Evolutionary conservation across 2,329 filamentous ascomycete genomes (phyloP), one percentile per base, ranked within the genome.

Genomic region (Ceratocystiopsis sp.): DNA sequence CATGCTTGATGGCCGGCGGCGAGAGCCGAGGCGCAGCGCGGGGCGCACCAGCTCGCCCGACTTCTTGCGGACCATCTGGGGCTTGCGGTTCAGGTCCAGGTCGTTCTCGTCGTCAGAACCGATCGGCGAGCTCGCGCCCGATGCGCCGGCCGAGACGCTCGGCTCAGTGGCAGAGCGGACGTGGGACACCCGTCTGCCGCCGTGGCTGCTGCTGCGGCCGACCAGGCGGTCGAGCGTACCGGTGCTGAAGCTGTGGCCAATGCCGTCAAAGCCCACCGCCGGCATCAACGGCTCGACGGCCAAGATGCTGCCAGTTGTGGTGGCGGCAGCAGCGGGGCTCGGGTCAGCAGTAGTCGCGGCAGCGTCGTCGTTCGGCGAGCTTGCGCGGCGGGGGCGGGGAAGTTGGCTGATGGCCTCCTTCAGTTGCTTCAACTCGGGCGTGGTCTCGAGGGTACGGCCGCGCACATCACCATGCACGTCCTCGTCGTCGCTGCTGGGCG

Each of bases 31-130:
- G 41, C 91, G 78, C 42, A 98, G 72, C 17, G 91, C 91, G 13
- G 91, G 91, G 53, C 91, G 80, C 45, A 98, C 91, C 34, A 98
- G 71, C 63, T 98, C 91, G 33, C 91, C 91, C 35, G 91, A 96
- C 70, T 98, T 98, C 67, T 98, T 98, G 54, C 91, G 79, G 12
- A 98, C 78, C 77, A 96, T 93, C 43, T 78, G 78, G n/a, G 87
- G 86, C 63, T 91, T 93, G 62, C 87, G 93, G 53, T 65, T 68
- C 49, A 57, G 60, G 44, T 79, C 63, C 59, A 75, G 63, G 55
- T 70, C 79, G 50, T 61, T 73, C 55, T 80, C 78, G 47, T 83
- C 77, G 40, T 79, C 75, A 1, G 74, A 77, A 10, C 57, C 61
- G 3, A 64, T 64, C 32, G 66, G 48, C 2, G 72, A 74, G 44